Evolutionary conservation across 1,284 basidiomycete species (phyloP), one percentile per base, ranked within the genome.

Genomic region (Farysia itapuensis): DNA sequence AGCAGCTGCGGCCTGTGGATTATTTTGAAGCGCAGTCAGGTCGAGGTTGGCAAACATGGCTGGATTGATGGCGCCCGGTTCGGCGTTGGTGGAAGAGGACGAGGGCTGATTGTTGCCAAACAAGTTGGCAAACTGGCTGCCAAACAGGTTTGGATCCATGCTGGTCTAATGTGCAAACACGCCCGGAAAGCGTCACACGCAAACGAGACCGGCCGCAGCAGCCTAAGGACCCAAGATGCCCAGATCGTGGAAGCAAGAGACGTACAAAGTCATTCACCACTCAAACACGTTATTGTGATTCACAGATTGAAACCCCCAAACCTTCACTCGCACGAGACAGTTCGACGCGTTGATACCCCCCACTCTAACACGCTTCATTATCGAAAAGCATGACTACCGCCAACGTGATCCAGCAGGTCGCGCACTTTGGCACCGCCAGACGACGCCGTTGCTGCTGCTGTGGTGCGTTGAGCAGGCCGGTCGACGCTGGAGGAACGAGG

Each of bases 81-180:
- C 35, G 3, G 25, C 30, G 32, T 61, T 61, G 47, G 39, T 41
- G 14, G n/a, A n/a, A n/a, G n/a, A n/a, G n/a, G n/a, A n/a, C n/a
- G n/a, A 21, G 13, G 23, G 35, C 31, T 58, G 54, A 39, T 51
- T 47, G 34, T 52, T 44, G 32, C 57, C 57, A 18, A 60, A 60
- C 50, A 60, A 54, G 47, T 40, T 51, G 41, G 58, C 58, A 51
- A 54, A 54, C 35, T 51, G 43, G 43, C 54, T 61, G 51, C 58
- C 51, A 37, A 61, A 61, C 51, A 61, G 50, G 58, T 54, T 51
- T 41, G 58, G 58, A 39, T 61, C 47, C 58, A 61, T 61, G 51
- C 43, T 45, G 51, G 51, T 46, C 57, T 28, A 28, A n/a, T n/a
- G n/a, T n/a, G n/a, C n/a, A n/a, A n/a, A n/a, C n/a, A n/a, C n/a